A percentile compares a stretch with the other conserved stretches of the same genome.
These are phyloP conservation scores for Hsuehochloa calcarea DNA, from an alignment of 176 grass and related monocot genomes.

Conservation along the genomic window DNA sequence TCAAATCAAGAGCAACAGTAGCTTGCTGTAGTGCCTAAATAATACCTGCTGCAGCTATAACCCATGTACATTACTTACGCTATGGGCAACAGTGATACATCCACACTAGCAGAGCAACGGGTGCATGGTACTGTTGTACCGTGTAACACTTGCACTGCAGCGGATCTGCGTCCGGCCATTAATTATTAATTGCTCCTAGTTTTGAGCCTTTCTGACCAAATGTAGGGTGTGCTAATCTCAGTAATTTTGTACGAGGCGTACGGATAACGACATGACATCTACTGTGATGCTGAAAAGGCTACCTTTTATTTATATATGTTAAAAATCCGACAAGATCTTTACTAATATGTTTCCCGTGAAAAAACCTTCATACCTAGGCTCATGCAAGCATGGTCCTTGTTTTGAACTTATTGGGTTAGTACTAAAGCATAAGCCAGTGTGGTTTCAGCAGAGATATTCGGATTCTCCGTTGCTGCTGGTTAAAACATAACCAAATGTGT, in stretches of 20 bases:
- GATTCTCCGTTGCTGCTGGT: neutral
- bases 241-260: neutral
- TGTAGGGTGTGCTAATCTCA: neutral
- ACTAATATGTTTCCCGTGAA: neutral
- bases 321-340: slow-evolving; percentile 27
- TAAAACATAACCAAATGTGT: neutral
- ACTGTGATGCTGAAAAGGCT: neutral
- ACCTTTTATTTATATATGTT: neutral
- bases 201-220: neutral
- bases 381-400: neutral
- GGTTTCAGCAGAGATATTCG: neutral
- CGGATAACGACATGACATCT: neutral
- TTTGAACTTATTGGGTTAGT: neutral
- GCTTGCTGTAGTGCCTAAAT: too few species aligned
- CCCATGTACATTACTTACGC: too few species aligned
- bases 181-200: slow-evolving; percentile 1
- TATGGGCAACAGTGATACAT: too few species aligned
- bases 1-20: too few species aligned
- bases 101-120: neutral
- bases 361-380: neutral
- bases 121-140: neutral
- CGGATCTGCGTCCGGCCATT: neutral
- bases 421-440: neutral
- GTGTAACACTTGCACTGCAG: neutral
- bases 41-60: too few species aligned